Conservation (phyloP, 2,329 filamentous ascomycete species). For the Pyrenophora tritici-repentis region DNA sequence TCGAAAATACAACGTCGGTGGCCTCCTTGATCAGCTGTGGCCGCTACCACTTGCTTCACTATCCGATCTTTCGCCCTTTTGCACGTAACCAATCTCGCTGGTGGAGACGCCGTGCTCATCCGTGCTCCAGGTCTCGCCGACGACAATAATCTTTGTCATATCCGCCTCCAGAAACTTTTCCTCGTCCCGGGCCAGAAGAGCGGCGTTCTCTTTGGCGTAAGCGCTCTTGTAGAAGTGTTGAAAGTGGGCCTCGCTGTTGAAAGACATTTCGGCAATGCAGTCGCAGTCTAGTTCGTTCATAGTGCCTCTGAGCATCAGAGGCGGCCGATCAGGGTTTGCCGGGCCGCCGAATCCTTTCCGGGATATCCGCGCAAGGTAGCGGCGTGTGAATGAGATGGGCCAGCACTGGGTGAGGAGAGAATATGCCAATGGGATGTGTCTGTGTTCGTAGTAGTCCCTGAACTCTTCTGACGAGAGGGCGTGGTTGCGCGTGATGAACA, state of each 20-base stretch:
- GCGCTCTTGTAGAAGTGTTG: slow-evolving; percentile 32
- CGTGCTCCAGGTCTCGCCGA: slow-evolving; percentile 32
- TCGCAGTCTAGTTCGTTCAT: slow-evolving; percentile 34
- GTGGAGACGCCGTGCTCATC: slow-evolving; percentile 18
- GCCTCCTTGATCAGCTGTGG: slow-evolving; percentile 8
- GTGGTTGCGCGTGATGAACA: slow-evolving; percentile 33
- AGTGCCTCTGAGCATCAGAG: slow-evolving; percentile 28
- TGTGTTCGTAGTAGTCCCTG: slow-evolving; percentile 35
- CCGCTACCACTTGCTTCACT: slow-evolving; percentile 21
- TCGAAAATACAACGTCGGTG: background rate
- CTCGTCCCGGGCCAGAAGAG: slow-evolving; percentile 30
- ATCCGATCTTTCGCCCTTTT: slow-evolving; percentile 15
- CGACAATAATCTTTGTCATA: slow-evolving; percentile 29
- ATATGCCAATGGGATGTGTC: slow-evolving; percentile 32
- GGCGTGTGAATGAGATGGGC: slow-evolving; percentile 30
- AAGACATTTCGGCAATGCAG: slow-evolving; percentile 33
- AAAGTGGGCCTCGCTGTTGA: slow-evolving; percentile 28
- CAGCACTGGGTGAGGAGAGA: slow-evolving; percentile 25
- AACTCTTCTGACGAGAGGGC: slow-evolving; percentile 31
- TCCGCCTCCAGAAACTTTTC: slow-evolving; percentile 28
- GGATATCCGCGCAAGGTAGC: slow-evolving; percentile 32
- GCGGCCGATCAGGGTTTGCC: slow-evolving; percentile 30
- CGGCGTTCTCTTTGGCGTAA: slow-evolving; percentile 29
- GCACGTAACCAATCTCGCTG: slow-evolving; percentile 6
- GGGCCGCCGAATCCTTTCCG: slow-evolving; percentile 35